Conservation (phyloP, 2,329 filamentous ascomycete genomes). For the Ramichloridium luteum region DNA sequence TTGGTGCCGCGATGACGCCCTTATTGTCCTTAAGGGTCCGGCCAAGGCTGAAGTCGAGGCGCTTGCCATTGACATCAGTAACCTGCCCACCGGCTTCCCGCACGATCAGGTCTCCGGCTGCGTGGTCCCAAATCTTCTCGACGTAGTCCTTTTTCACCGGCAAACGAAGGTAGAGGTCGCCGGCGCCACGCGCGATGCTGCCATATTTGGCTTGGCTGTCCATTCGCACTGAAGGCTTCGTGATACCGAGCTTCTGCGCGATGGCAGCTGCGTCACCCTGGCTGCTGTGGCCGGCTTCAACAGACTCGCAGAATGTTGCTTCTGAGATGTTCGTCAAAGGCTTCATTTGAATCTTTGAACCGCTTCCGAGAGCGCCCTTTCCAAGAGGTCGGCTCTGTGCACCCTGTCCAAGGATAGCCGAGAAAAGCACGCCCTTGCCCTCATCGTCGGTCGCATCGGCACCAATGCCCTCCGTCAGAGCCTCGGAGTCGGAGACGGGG, state of each 20-base stretch:
- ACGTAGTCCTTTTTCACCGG: conserved; percentile 79
- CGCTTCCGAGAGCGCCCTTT: conserved; percentile 38
- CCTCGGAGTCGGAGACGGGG: conserved; percentile 66
- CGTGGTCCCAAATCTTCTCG: conserved; percentile 99
- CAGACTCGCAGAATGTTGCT: conserved; percentile 92
- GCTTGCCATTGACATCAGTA: conserved; percentile 74
- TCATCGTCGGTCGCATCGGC: conserved; percentile 59
- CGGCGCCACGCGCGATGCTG: conserved; percentile 83
- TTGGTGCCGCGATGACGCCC: conserved; percentile 82
- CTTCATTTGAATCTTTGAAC: conserved; percentile 67
- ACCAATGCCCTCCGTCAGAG: conserved; percentile 60
- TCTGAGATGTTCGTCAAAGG: conserved; percentile 58
- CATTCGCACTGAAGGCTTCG: conserved; percentile 80
- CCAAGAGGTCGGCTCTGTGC: conserved; percentile 66
- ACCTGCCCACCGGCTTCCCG: conserved; percentile 87
- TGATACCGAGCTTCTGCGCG: conserved; percentile 74
- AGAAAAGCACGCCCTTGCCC: conserved; percentile 77
- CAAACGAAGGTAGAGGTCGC: conserved; percentile 85
- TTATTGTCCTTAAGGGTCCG: conserved; percentile 82
- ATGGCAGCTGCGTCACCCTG: conserved; percentile 82
- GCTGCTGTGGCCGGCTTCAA: conserved; percentile 83
- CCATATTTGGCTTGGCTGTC: conserved; percentile 98
- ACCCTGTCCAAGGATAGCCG: conserved; percentile 66
- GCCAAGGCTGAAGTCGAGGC: conserved; percentile 75
- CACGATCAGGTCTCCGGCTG: conserved; percentile 86